A percentile compares a stretch with the other conserved stretches of the same genome.
Evolutionary conservation across 2,329 filamentous ascomycete species (phyloP).

Genomic region (Botrytis byssoidea): DNA sequence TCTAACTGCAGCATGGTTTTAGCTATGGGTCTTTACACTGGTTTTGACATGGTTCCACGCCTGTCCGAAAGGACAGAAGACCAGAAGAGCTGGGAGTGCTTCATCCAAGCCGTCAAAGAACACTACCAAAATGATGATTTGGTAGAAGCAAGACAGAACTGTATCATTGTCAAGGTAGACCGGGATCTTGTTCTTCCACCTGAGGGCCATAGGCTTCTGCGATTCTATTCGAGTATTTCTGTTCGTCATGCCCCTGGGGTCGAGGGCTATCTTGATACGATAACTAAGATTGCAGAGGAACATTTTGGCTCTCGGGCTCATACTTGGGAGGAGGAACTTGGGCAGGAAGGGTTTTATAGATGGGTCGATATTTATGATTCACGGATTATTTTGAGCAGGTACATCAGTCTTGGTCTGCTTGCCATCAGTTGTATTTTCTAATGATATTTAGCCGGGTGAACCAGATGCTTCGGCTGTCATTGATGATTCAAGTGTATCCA

Average conservation of each 20-base stretch:
- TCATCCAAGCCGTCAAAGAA: conserved; percentile 29
- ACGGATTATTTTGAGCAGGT: conserved; percentile 35
- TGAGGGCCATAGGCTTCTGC: conserved; percentile 37
- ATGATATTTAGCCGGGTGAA: conserved; percentile 18
- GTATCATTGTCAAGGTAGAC: conserved; percentile 36
- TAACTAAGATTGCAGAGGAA: conserved; percentile 26
- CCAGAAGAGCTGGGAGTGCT: conserved; percentile 30
- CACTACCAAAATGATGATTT: neutral
- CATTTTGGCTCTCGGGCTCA: conserved; percentile 32
- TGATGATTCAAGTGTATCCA: too few relatives aligned
- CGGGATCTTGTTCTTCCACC: conserved; percentile 35
- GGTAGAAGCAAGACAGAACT: conserved; percentile 26
- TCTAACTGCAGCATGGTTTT: neutral
- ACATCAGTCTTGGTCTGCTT: conserved; percentile 25
- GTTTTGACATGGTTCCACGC: conserved; percentile 37
- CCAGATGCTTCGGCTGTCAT: conserved; percentile 14
- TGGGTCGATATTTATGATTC: conserved; percentile 33
- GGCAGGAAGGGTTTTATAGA: conserved; percentile 26
- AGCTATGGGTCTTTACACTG: conserved; percentile 34
- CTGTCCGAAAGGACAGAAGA: conserved; percentile 33
- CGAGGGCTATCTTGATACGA: conserved; percentile 31
- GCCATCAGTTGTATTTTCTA: neutral
- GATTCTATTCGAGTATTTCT: conserved; percentile 37
- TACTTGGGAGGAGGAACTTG: conserved; percentile 29
- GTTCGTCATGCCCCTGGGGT: conserved; percentile 24